Conservation (phyloP, 805 yeast genomes). For the Wickerhamomyces rabaulensis region DNA sequence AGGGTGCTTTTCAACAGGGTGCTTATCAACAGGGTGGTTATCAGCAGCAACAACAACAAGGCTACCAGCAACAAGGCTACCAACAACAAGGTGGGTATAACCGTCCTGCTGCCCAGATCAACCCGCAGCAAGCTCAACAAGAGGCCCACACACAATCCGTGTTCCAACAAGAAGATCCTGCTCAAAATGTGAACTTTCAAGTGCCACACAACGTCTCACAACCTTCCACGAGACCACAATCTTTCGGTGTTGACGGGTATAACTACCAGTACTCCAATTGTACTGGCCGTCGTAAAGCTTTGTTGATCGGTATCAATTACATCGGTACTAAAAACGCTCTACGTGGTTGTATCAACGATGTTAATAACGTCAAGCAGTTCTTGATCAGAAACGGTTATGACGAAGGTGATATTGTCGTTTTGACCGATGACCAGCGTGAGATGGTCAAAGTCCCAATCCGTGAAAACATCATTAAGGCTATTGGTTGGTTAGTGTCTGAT, state of each 20-base stretch:
- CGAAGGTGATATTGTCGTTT: slow-evolving; percentile 51
- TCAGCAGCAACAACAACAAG: neutral
- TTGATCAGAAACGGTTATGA: slow-evolving; percentile 41
- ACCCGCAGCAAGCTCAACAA: slow-evolving; percentile 1
- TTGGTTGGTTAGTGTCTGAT: slow-evolving; percentile 73
- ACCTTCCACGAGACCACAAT: slow-evolving; percentile 14
- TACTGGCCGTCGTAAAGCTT: slow-evolving; percentile 68
- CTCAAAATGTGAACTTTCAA: slow-evolving; percentile 2
- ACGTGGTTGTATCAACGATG: slow-evolving; percentile 82
- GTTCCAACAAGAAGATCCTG: slow-evolving; percentile 4
- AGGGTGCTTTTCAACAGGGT: neutral
- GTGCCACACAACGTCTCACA: slow-evolving; percentile 4
- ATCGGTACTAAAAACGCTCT: slow-evolving; percentile 55
- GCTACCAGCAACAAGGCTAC: neutral
- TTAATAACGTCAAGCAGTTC: slow-evolving; percentile 39
- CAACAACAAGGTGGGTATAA: neutral
- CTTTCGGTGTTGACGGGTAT: slow-evolving; percentile 15
- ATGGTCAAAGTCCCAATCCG: slow-evolving; percentile 55
- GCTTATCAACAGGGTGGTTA: neutral
- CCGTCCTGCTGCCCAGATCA: neutral
- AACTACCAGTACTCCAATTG: slow-evolving; percentile 62
- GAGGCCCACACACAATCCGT: slow-evolving; percentile 2
- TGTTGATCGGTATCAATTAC: slow-evolving; percentile 76
- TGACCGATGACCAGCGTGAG: slow-evolving; percentile 52
- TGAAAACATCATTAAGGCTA: slow-evolving; percentile 68